Evolutionary conservation across 2,329 filamentous ascomycete genomes (phyloP).

Genomic region (Arthroderma sp.): DNA sequence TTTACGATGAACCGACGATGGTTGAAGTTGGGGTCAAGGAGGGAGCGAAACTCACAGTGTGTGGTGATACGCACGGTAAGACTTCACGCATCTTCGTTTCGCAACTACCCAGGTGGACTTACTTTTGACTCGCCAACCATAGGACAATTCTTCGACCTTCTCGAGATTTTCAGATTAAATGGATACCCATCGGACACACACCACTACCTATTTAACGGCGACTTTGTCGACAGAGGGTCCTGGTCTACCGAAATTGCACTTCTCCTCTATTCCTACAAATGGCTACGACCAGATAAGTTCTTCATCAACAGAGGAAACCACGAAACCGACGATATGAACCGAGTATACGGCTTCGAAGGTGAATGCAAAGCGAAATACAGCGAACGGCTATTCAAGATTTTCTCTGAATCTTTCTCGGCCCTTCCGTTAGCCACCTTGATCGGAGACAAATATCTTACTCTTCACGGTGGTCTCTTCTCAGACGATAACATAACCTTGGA

Average conservation of each 20-base stretch:
- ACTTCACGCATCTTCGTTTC: slow-evolving; percentile 7
- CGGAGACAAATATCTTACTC: slow-evolving; percentile 76
- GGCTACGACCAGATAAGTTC: slow-evolving; percentile 73
- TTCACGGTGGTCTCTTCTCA: slow-evolving; percentile 92
- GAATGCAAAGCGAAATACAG: slow-evolving; percentile 98
- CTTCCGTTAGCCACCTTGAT: slow-evolving; percentile 84
- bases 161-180: slow-evolving; percentile 90
- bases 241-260: slow-evolving; percentile 98
- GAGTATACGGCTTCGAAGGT: slow-evolving; percentile 94
- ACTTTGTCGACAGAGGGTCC: slow-evolving; percentile 93
- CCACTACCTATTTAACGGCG: slow-evolving; percentile 93
- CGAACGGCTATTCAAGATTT: slow-evolving; percentile 88
- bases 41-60: slow-evolving; percentile 75
- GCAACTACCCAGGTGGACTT: not conserved
- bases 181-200: slow-evolving; percentile 75
- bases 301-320: slow-evolving; percentile 98
- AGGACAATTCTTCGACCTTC: slow-evolving; percentile 95
- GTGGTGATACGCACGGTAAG: slow-evolving; percentile 88
- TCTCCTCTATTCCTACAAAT: slow-evolving; percentile 91
- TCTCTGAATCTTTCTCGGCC: slow-evolving; percentile 95
- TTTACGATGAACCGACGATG: slow-evolving; percentile 92
- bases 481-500: slow-evolving; percentile 82
- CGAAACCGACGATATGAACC: slow-evolving; percentile 99
- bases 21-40: slow-evolving; percentile 75
- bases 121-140: slow-evolving; percentile 6